Percentiles rank a stretch among this genome's conserved stretches.
Conservation (phyloP, 73 alveolate species). For the Paramecium bursaria region DNA sequence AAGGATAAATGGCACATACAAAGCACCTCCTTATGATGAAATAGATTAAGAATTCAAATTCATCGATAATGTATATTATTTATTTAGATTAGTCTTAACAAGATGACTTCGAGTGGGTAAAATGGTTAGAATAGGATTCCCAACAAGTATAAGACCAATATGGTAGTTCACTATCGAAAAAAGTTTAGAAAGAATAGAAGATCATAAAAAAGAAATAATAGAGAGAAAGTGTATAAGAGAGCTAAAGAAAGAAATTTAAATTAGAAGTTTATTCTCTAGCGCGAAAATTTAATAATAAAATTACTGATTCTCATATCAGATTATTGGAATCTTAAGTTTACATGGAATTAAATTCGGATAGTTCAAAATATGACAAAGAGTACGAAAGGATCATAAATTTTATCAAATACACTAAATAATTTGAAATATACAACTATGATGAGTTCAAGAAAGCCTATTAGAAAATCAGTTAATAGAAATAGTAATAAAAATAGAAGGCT, state of each 20-base stretch:
- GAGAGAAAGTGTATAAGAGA: conserved; percentile 15
- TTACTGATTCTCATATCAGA: background rate
- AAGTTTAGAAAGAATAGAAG: conserved; percentile 12
- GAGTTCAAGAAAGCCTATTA: conserved; percentile 33
- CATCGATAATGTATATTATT: conserved; percentile 17
- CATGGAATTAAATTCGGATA: conserved; percentile 9
- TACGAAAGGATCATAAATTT: background rate
- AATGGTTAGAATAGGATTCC: conserved; percentile 44
- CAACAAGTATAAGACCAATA: background rate
- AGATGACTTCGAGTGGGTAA: conserved; percentile 59
- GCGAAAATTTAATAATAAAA: background rate
- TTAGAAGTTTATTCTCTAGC: background rate
- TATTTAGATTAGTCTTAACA: background rate
- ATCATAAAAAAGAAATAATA: background rate
- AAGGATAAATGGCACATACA: conserved; percentile 5
- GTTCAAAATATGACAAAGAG: conserved; percentile 2
- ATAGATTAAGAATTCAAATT: conserved; percentile 1
- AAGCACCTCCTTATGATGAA: background rate
- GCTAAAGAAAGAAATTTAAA: conserved; percentile 7
- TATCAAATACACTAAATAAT: background rate
- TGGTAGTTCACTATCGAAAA: background rate
- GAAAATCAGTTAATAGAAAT: background rate
- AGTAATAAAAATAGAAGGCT: background rate
- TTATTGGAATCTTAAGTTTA: conserved; percentile 13
- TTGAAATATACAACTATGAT: conserved; percentile 16